A percentile compares a stretch with the other conserved stretches of the same genome.
phyloP scores from a whole-genome alignment of 1,139 yeast species.

The Wickerhamomyces sp. region DNA sequence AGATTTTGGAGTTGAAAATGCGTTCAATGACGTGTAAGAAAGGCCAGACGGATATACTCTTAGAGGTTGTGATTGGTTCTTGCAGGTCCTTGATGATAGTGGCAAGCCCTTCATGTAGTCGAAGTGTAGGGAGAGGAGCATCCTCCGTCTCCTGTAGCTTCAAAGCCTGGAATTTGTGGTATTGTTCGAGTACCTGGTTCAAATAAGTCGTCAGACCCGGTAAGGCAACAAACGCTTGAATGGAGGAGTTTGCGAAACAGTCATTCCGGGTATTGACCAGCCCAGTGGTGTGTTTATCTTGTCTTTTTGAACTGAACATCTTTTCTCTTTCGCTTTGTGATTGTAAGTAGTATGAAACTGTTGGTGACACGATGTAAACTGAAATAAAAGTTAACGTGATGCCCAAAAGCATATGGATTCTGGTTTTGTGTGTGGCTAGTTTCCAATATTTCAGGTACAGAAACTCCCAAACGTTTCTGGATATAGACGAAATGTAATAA shows the following conservation, averaged over 20 bases:
- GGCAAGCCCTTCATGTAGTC: constrained; percentile 55
- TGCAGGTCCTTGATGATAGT: constrained; percentile 53
- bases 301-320: constrained; percentile 39
- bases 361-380: constrained; percentile 27
- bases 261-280: constrained; percentile 77
- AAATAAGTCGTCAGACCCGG: constrained; percentile 62
- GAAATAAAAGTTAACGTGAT: constrained; percentile 14
- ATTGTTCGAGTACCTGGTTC: constrained; percentile 34
- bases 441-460: constrained; percentile 21
- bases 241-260: constrained; percentile 88
- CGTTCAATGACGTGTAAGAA: constrained; percentile 65
- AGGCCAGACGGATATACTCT: constrained; percentile 72
- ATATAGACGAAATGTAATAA: constrained; percentile 9
- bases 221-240: constrained; percentile 77
- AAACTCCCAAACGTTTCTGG: constrained; percentile 11
- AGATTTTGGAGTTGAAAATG: constrained; percentile 73
- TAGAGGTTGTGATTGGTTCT: constrained; percentile 48
- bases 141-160: constrained; percentile 13
- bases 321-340: constrained; percentile 14
- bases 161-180: constrained; percentile 21
- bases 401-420: constrained; percentile 17
- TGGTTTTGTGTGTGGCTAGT: constrained; percentile 6
- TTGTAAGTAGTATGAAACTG: constrained; percentile 15
- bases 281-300: constrained; percentile 80
- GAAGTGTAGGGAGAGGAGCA: constrained; percentile 29